These are phyloP conservation scores for Cetradonia linearis DNA, from an alignment of 495 filamentous ascomycete genomes.

Conservation along the genomic window DNA sequence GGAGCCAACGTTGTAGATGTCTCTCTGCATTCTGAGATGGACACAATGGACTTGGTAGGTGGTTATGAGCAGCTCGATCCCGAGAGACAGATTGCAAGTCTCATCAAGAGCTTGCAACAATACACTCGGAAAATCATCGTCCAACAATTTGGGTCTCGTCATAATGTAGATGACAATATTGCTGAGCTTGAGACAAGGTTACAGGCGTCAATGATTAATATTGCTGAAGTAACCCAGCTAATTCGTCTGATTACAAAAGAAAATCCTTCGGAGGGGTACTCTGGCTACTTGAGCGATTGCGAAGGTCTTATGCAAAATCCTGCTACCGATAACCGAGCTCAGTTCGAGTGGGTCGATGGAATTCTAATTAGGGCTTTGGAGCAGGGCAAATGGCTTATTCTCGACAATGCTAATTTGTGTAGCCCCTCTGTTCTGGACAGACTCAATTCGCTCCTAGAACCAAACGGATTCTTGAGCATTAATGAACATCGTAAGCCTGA, in stretches of 20 bases:
- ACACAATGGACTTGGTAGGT: constrained; percentile 93
- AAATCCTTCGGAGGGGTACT: constrained; percentile 26
- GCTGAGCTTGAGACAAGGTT: constrained; percentile 1
- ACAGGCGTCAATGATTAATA: background rate
- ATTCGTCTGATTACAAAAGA: background rate
- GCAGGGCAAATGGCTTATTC: constrained; percentile 80
- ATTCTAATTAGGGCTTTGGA: constrained; percentile 78
- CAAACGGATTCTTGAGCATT: constrained; percentile 74
- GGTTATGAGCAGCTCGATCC: constrained; percentile 93
- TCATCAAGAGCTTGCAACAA: constrained; percentile 42
- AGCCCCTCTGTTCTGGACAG: constrained; percentile 89
- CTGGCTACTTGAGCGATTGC: constrained; percentile 23
- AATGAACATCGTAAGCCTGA: constrained; percentile 81
- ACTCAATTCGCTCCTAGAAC: constrained; percentile 88
- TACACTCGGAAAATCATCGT: constrained; percentile 5
- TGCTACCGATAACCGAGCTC: constrained; percentile 43
- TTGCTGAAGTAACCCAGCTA: background rate
- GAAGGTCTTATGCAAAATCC: constrained; percentile 36
- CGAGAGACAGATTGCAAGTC: constrained; percentile 50
- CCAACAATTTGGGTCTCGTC: constrained; percentile 2
- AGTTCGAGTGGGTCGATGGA: constrained; percentile 95
- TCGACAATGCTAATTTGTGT: constrained; percentile 96
- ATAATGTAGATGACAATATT: background rate
- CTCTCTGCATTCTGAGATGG: constrained; percentile 81
- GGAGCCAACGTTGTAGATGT: constrained; percentile 68